These are phyloP conservation scores for Talaromyces atroroseus DNA, from an alignment of 2,329 filamentous ascomycete genomes.

Conservation along the genomic window DNA sequence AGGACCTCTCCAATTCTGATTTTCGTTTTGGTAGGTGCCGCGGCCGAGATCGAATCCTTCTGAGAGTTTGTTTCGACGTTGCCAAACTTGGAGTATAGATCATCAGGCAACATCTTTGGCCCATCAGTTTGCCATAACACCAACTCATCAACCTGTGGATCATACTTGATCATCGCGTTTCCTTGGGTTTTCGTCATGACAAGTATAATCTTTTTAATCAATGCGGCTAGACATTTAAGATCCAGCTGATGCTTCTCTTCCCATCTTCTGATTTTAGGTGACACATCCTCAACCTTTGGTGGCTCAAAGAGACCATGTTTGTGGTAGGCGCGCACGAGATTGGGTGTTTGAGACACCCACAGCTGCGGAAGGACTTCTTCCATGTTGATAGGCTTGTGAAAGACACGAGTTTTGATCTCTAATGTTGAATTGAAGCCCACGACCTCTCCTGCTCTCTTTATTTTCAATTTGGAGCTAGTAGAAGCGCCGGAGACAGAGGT, in stretches of 20 bases:
- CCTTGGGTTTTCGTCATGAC: constrained; percentile 24
- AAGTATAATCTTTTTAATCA: constrained; percentile 29
- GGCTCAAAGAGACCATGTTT: constrained; percentile 29
- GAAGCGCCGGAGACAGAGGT: background rate
- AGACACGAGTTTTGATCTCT: constrained; percentile 44
- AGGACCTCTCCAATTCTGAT: too few relatives aligned
- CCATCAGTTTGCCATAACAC: constrained; percentile 19
- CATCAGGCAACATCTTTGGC: constrained; percentile 25
- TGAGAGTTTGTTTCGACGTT: too few relatives aligned
- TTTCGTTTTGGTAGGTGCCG: too few relatives aligned
- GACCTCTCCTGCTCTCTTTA: constrained; percentile 27
- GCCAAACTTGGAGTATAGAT: constrained; percentile 21
- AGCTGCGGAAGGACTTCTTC: constrained; percentile 37
- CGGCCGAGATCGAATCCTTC: too few relatives aligned
- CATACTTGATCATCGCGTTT: constrained; percentile 22
- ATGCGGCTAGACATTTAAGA: constrained; percentile 26
- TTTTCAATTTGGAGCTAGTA: constrained; percentile 22
- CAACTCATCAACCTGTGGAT: constrained; percentile 20
- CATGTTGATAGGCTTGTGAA: constrained; percentile 29
- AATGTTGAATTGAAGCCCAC: constrained; percentile 32
- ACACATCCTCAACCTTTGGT: constrained; percentile 34
- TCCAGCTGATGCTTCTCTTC: constrained; percentile 28
- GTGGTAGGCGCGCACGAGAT: constrained; percentile 45
- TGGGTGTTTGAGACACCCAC: constrained; percentile 45
- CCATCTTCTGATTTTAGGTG: constrained; percentile 29